Percentiles rank a stretch among this genome's conserved stretches.
Conservation (phyloP, 257 asterid genomes). For the Solanum chmielewskii region DNA sequence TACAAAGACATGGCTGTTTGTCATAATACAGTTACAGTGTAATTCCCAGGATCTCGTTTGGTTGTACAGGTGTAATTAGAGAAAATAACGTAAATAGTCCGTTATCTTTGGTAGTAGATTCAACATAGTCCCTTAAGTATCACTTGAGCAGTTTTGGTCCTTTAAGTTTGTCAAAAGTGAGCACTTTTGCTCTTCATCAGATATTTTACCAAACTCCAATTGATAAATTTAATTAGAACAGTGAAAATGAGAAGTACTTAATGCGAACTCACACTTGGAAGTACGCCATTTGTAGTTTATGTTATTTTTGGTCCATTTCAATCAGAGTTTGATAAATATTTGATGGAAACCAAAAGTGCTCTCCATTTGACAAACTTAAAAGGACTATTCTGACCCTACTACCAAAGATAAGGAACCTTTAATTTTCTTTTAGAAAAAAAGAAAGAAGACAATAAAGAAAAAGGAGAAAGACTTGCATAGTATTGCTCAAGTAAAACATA, state of each 20-base stretch:
- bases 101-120: background rate
- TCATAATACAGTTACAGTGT: background rate
- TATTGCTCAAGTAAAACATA: background rate
- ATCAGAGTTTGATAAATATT: background rate
- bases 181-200: background rate
- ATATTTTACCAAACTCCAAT: background rate
- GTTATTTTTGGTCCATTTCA: background rate
- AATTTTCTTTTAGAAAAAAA: background rate
- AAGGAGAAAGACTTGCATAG: background rate
- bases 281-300: background rate
- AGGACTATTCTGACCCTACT: background rate
- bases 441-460: background rate
- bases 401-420: background rate
- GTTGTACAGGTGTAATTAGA: background rate
- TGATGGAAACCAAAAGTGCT: background rate
- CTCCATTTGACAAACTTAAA: background rate
- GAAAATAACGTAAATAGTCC: background rate
- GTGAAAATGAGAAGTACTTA: background rate
- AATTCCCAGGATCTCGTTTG: rapidly evolving
- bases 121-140: background rate
- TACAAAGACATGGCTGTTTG: background rate
- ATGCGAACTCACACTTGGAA: background rate
- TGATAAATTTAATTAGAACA: background rate
- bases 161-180: background rate
- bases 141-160: background rate